Base-by-base conservation (phyloP, 345 rosid species). In the Lagerstroemia speciosa region DNA sequence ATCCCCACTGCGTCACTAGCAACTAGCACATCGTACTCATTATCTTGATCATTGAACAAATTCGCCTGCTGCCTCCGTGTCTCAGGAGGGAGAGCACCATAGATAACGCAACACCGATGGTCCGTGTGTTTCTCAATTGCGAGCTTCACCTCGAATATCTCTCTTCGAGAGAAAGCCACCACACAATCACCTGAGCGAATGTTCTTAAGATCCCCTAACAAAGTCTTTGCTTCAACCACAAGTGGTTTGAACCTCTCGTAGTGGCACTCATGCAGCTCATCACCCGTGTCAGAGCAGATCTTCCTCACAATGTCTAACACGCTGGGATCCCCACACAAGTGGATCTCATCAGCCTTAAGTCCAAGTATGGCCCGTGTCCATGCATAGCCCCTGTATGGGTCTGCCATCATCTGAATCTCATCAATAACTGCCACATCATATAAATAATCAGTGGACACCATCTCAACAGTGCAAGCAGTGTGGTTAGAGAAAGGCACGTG, bases 1-100 rank as follows among this genome's bases (percentile, higher is more conserved):
- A 87, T 91, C 60, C 98, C 97, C 57, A 93, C 94, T 0, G 98
- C 97, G 83, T 93, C 98, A 46, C 98, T 93, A 6, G 98, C 97
- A 72, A 93, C 96, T 74, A 91, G 80, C 78, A 93, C 97, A 85
- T 91, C 97, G 69, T 80, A 93, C 76, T 90, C 96, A 64, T 84
- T 93, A 68, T 84, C 93, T 81, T 83, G 92, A 79, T 83, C 91
- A 65, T 93, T 91, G 77, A 93, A 93, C 81, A 91, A 77, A 75
- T 67, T 91, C 26, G 97, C 98, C 71, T 93, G 98, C 80, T 89
- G 97, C 66, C 96, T 83, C 52, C 96, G 91, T 20, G 98, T 93
- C 76, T 91, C 96, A 30, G 96, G 98, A 22, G 97, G 98, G 80
- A 93, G 81, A 22, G 96, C 98, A 68, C 97, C 97, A 58, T 91